Evolutionary conservation across 1,284 basidiomycete species (phyloP), one percentile per base, ranked within the genome.

Genomic region (Kwoniella shivajii): DNA sequence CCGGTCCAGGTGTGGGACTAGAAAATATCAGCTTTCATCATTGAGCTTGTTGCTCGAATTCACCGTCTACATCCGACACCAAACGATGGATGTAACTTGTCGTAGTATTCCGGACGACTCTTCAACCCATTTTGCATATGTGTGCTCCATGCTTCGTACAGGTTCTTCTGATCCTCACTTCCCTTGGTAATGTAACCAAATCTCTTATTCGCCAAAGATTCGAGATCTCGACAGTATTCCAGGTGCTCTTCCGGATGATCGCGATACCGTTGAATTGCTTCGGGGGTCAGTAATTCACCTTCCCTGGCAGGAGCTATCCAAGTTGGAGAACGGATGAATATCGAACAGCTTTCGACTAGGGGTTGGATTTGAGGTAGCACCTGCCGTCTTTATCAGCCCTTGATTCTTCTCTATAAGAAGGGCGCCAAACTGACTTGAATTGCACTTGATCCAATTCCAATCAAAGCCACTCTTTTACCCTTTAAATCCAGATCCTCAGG

Each of bases 401-500:
- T 24, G 2, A 4, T 29, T 2, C 11, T 26, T 4, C 44, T 36
- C 34, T n/a, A n/a, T 36, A 10, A 36, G 34, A 10, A 36, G 11
- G n/a, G n/a, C 34, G 33, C 14, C 6, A 11, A n/a, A 53, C 51
- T 46, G 2, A 54, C 52, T 27, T 54, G 52, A 22, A 60, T 60
- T 1, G 48, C 58, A 18, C 45, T 60, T 24, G 53, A 30, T 6
- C 55, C 60, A 49, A 46, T 52, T 11, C 64, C 59, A 29, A 66
- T 42, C 39, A 66, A 36, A 27, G 49, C 52, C 26, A 61, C 55
- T n/a, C 24, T 54, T 31, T 48, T 55, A 16, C 62, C 64, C 14
- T 41, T 56, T 14, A 68, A 53, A n/a, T 61, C 48, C 29, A 66
- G 53, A 42, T 64, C 61, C 18, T 58, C 48, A 2, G 66, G 66